Percentiles rank a stretch among this genome's conserved stretches.
These are phyloP conservation scores for Raddia distichophylla DNA, from an alignment of 176 grass and related monocot species.

Conservation along the genomic window DNA sequence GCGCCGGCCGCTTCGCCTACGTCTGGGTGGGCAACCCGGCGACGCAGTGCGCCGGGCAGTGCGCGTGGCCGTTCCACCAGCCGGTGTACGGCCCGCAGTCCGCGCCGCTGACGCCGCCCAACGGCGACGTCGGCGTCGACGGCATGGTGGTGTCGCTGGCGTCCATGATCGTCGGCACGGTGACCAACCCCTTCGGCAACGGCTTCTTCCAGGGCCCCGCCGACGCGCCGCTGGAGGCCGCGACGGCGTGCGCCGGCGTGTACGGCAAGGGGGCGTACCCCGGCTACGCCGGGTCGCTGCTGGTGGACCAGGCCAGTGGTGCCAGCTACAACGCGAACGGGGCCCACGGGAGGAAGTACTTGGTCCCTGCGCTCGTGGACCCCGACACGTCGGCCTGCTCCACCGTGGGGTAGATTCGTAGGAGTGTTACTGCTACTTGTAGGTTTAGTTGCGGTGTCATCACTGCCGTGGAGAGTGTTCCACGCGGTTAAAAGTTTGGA, in stretches of 20 bases:
- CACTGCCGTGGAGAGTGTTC: constrained; percentile 38
- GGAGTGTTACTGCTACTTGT: not conserved
- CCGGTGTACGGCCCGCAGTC: constrained; percentile 83
- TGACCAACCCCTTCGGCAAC: constrained; percentile 85
- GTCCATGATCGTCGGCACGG: constrained; percentile 74
- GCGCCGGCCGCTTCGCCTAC: constrained; percentile 68
- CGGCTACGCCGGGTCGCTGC: constrained; percentile 65
- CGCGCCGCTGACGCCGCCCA: constrained; percentile 73
- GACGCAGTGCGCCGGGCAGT: constrained; percentile 80
- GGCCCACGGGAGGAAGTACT: constrained; percentile 67
- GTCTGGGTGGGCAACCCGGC: constrained; percentile 94
- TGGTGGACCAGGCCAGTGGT: constrained; percentile 61
- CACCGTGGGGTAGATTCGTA: constrained; percentile 60
- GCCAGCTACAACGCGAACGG: constrained; percentile 87
- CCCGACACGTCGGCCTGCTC: constrained; percentile 77
- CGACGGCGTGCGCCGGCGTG: constrained; percentile 85
- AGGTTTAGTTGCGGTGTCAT: not conserved
- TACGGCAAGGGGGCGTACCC: constrained; percentile 94
- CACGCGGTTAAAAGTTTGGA: constrained; percentile 26
- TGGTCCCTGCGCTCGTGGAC: constrained; percentile 84
- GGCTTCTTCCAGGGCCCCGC: constrained; percentile 80
- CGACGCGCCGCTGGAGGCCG: constrained; percentile 84
- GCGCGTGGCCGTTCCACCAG: constrained; percentile 98
- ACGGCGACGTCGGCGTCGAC: constrained; percentile 87
- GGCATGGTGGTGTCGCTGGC: constrained; percentile 92